phyloP scores from a whole-genome alignment of 73 alveolate species.

The Paraurostyla sp. region DNA sequence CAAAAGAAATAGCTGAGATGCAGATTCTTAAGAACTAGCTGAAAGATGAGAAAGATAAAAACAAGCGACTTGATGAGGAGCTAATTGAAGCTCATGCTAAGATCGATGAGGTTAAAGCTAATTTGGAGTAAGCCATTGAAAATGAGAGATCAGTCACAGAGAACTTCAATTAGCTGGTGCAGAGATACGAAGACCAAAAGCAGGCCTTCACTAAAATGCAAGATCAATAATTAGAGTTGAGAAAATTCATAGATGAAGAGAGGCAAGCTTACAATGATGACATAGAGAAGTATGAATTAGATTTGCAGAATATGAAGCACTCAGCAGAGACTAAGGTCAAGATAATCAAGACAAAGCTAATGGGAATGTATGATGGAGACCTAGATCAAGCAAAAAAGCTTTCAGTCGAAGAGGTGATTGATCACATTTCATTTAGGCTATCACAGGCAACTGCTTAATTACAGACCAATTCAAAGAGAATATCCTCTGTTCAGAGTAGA shows the following conservation, averaged over 20 bases:
- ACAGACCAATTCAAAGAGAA: not conserved
- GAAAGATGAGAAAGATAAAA: not conserved
- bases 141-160: not conserved
- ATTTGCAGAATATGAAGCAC: not conserved
- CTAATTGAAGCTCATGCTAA: not conserved
- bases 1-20: not conserved
- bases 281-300: not conserved
- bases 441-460: not conserved
- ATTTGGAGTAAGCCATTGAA: not conserved
- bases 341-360: not conserved
- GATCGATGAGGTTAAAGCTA: not conserved
- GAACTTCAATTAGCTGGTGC: not conserved
- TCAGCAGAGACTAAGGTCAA: not conserved
- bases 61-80: not conserved
- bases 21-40: not conserved
- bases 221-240: not conserved
- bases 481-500: not conserved
- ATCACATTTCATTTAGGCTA: not conserved
- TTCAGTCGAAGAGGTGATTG: not conserved
- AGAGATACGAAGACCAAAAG: not conserved
- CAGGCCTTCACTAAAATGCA: not conserved
- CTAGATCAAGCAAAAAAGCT: not conserved
- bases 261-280: conserved; percentile 38
- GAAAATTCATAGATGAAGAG: not conserved
- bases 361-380: not conserved